Base-by-base conservation (phyloP, 495 filamentous ascomycete species). In the Chaetomium fimeti region DNA sequence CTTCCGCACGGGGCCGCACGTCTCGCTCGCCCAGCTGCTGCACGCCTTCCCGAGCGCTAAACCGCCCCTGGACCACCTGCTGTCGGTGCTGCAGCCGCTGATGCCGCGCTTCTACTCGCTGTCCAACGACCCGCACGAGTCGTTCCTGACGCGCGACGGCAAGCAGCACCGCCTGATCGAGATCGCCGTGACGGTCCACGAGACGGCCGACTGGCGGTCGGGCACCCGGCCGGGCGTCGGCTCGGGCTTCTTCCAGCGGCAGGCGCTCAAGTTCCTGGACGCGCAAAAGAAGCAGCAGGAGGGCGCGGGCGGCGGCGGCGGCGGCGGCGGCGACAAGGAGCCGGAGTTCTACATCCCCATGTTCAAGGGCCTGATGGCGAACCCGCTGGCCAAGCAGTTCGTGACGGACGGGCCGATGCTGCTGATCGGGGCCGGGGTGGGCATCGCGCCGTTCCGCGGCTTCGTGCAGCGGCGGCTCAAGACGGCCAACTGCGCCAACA, bases 41-140 rank as follows among this genome's bases (percentile, higher is more conserved):
- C 82, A 89, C 71, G 94, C 94, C 8, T 98, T 98, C 81, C 94
- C 94, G 1, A 94, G 90, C 25, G 86, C 90, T 36, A 90, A 91
- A 64, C 94, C 94, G 36, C 91, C 92, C 5, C 83, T 98, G 53
- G 86, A 91, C 59, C 80, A 87, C 57, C 84, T 98, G 12, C 81
- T 97, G 24, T 91, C 89, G 5, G 84, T 89, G 49, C 88, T 97
- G 56, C 88, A 87, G 65, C 88, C 88, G 38, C 80, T 98, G 25
- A 97, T 97, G 93, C 93, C 94, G 0, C 89, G 94, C 64, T 98
- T 98, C 80, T 98, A 98, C 79, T 97, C 94, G 25, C 85, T 98
- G 16, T 97, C 93, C 49, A 95, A 96, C 74, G 94, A 98, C 74
- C 94, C 94, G 0, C 90, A 93, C 64, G 83, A 93, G 68, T 93